Evolutionary conservation across 352 stramenopile genomes (phyloP), one percentile per base, ranked within the genome.

Genomic region (Globisporangium cederbergense): DNA sequence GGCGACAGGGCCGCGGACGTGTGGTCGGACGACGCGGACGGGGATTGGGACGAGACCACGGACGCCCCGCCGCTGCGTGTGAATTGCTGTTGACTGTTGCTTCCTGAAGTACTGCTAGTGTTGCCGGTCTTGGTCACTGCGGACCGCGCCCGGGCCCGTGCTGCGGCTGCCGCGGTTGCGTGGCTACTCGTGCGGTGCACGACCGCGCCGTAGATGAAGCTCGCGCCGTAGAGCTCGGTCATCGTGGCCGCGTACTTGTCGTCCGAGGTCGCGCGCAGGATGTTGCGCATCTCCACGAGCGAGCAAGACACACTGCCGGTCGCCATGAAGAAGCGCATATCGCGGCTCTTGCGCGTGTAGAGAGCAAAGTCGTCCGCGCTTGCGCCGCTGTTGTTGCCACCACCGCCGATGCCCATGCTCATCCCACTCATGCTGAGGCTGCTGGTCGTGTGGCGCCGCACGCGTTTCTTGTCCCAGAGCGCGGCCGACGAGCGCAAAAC

Each of bases 191-290:
- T 65, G 58, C 69, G 65, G 42, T 82, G 75, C 58, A 82, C 71
- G 43, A 86, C 72, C 16, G 73, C 60, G 16, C 77, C 77, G 47
- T 81, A 83, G 65, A 86, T 75, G 45, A 86, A 86, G 22, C 76
- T 65, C 25, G 64, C 49, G 0, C 75, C 77, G 49, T 79, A 55
- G 18, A 86, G 36, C 54, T 82, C 77, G 4, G 68, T 73, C 77
- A 86, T 86, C 22, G 68, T 64, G 38, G 65, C 62, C 8, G 64
- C 59, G 58, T 86, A 82, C 22, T 58, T 58, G 36, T 78, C 65
- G 30, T 54, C 79, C 9, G 77, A 73, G 11, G 68, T 68, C 11
- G 75, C 54, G 8, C 38, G 65, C 50, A 86, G 43, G 3, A 83
- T 25, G 30, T 68, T 49, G 3, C 52, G 67, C 66, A 86, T 80